Percentiles rank a stretch among this genome's conserved stretches.
Evolutionary conservation across 2,329 filamentous ascomycete genomes (phyloP).

Genomic region (Orbilia oligospora): DNA sequence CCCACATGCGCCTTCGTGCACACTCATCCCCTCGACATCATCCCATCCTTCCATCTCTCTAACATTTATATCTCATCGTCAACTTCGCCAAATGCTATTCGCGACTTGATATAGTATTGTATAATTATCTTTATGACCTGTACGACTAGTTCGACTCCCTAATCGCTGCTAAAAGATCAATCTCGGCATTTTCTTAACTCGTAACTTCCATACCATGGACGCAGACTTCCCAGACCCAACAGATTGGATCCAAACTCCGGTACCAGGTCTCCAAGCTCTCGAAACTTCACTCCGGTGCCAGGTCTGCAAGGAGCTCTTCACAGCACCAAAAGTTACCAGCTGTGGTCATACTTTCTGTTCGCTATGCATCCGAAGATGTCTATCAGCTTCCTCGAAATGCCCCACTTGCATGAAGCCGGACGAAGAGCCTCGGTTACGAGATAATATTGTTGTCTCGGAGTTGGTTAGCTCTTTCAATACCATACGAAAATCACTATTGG

Average conservation of each 20-base stretch:
- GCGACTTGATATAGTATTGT: neutral
- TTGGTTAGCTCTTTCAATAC: slow-evolving; percentile 81
- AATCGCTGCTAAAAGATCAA: neutral
- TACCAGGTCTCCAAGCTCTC: slow-evolving; percentile 77
- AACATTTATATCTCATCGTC: neutral
- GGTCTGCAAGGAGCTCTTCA: slow-evolving; percentile 98
- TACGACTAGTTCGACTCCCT: neutral
- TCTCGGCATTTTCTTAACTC: neutral
- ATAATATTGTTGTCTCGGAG: slow-evolving; percentile 88
- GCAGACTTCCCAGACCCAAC: slow-evolving; percentile 78
- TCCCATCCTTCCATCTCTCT: neutral
- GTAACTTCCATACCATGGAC: slow-evolving; percentile 28
- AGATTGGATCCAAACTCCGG: slow-evolving; percentile 82
- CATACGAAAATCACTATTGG: slow-evolving; percentile 63
- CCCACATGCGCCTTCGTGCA: slow-evolving; percentile 17
- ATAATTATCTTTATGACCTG: neutral
- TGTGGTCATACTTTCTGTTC: slow-evolving; percentile 98
- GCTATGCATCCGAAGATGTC: slow-evolving; percentile 88
- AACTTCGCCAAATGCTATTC: neutral
- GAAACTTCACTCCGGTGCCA: slow-evolving; percentile 92
- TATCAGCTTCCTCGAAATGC: slow-evolving; percentile 87
- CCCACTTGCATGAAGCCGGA: slow-evolving; percentile 84
- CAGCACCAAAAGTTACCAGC: slow-evolving; percentile 92
- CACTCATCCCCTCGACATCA: neutral
- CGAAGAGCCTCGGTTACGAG: slow-evolving; percentile 86